These are phyloP conservation scores for Zizania palustris DNA, from an alignment of 202 grass and related monocot genomes.

Conservation along the genomic window DNA sequence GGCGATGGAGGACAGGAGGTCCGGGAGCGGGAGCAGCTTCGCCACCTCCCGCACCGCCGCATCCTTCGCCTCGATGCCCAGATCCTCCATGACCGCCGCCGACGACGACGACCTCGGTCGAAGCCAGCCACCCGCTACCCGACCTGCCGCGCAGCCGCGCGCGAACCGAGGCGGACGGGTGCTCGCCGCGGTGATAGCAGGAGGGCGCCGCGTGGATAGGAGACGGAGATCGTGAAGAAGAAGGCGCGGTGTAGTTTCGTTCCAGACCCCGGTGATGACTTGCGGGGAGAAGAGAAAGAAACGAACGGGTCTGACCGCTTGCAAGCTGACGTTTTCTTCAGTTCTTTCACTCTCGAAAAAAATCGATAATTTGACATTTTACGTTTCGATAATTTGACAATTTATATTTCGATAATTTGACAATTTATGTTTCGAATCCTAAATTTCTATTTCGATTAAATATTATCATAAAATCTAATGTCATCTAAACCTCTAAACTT, in stretches of 20 bases:
- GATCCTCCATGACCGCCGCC: constrained; percentile 75
- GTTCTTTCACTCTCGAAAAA: neutral
- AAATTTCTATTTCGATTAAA: no score
- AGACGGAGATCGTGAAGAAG: constrained; percentile 24
- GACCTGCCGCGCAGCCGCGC: constrained; percentile 23
- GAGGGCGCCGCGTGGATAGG: neutral
- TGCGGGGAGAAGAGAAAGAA: neutral
- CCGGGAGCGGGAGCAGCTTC: constrained; percentile 86
- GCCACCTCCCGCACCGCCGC: constrained; percentile 96
- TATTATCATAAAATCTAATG: no score
- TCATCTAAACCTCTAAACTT: no score
- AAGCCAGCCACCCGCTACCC: constrained; percentile 18
- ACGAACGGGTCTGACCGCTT: neutral
- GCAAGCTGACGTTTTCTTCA: constrained; percentile 24
- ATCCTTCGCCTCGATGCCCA: constrained; percentile 98
- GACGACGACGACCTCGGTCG: constrained; percentile 2
- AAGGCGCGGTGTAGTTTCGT: constrained; percentile 35
- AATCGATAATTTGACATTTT: no score
- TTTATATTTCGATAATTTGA: no score
- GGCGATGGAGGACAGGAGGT: constrained; percentile 84
- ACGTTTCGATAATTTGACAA: no score
- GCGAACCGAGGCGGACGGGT: constrained; percentile 18
- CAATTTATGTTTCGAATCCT: no score
- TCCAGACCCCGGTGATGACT: constrained; percentile 4
- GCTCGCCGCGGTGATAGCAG: neutral